phyloP scores from a whole-genome alignment of 1,139 yeast species.

The Diutina scorzettiae region DNA sequence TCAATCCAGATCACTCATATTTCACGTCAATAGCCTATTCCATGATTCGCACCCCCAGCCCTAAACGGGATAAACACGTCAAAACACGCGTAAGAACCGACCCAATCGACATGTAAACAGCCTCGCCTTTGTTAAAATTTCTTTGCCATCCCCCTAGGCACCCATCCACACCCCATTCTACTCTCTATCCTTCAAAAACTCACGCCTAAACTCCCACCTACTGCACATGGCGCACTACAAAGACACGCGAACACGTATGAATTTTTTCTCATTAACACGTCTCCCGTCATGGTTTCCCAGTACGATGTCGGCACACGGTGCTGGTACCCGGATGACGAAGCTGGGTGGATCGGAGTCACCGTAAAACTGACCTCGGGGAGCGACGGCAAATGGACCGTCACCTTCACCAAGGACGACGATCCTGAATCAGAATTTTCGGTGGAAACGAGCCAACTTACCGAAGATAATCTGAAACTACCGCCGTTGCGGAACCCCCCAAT shows the following conservation, averaged over 20 bases:
- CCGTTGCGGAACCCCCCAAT: constrained; percentile 89
- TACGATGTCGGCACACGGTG: constrained; percentile 38
- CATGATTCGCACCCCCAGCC: too few species aligned
- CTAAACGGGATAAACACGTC: too few species aligned
- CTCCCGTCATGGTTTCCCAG: constrained; percentile 1
- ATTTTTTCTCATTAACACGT: not conserved
- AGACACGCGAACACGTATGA: constrained; percentile 5
- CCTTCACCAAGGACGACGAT: constrained; percentile 51
- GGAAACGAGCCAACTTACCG: constrained; percentile 37
- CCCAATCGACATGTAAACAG: too few species aligned
- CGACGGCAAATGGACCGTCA: constrained; percentile 45
- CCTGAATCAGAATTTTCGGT: constrained; percentile 31
- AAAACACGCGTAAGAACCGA: too few species aligned
- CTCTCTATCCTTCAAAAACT: too few species aligned
- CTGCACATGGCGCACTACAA: too few species aligned
- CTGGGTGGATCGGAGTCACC: constrained; percentile 89
- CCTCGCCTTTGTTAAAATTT: too few species aligned
- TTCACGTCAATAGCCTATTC: too few species aligned
- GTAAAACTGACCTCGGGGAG: constrained; percentile 43
- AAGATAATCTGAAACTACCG: constrained; percentile 50
- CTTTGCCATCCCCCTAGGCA: not conserved
- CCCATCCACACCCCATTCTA: not conserved
- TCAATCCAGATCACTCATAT: too few species aligned
- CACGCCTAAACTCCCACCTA: too few species aligned
- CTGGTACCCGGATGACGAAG: constrained; percentile 84